Conservation (phyloP, 306 rosid species). For the Glycine soja region DNA sequence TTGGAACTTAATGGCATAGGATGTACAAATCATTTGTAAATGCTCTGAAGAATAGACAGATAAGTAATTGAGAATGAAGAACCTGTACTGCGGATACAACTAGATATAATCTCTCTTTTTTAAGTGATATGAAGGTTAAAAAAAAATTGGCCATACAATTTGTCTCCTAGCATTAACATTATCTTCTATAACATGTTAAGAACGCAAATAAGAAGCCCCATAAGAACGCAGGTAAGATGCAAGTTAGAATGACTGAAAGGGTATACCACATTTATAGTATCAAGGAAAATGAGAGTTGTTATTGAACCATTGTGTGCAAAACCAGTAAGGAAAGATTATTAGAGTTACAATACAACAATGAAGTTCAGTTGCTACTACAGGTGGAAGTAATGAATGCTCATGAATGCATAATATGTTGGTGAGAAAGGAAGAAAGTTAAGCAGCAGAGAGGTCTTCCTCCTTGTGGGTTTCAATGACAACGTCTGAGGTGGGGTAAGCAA, state of each 20-base stretch:
- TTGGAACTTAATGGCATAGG: no score
- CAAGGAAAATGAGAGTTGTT: background rate
- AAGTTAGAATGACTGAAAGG: no score
- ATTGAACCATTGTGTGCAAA: background rate
- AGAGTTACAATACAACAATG: background rate
- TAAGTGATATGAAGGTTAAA: no score
- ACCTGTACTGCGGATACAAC: background rate
- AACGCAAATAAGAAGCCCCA: background rate
- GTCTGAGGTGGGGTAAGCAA: conserved; percentile 68
- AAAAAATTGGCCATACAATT: no score
- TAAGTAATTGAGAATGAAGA: conserved; percentile 3
- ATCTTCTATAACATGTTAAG: background rate
- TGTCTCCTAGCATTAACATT: background rate
- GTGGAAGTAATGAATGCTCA: conserved; percentile 15
- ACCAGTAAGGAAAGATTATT: background rate
- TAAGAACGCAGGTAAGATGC: no score
- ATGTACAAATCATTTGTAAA: no score
- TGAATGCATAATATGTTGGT: no score
- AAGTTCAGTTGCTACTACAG: conserved; percentile 45
- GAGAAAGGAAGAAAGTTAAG: no score
- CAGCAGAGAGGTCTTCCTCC: no score
- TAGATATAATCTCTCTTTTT: background rate
- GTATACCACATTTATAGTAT: no score
- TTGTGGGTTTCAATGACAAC: conserved; percentile 43
- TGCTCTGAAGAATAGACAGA: no score